Conservation (phyloP, 352 stramenopile genomes). For the Globisporangium emineosum region DNA sequence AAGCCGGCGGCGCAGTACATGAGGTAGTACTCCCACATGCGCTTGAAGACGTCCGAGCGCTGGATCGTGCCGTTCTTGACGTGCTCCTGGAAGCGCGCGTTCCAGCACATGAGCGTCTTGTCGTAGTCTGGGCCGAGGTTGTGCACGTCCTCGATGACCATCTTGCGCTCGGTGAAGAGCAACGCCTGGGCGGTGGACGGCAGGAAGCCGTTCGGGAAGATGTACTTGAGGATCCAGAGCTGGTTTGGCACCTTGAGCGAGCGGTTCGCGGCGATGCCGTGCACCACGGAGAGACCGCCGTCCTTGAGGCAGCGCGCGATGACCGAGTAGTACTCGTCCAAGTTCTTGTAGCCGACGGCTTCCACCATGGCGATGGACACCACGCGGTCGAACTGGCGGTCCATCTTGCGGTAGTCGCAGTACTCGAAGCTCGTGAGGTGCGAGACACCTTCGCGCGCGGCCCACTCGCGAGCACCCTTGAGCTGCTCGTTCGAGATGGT, state of each 20-base stretch:
- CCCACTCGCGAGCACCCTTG: conserved; percentile 80
- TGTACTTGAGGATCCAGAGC: conserved; percentile 90
- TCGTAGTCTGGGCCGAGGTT: conserved; percentile 88
- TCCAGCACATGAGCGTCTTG: conserved; percentile 89
- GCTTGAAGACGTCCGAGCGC: conserved; percentile 79
- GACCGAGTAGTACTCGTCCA: conserved; percentile 83
- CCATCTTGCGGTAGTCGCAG: conserved; percentile 89
- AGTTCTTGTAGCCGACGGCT: conserved; percentile 88
- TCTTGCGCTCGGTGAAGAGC: conserved; percentile 73
- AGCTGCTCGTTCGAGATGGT: conserved; percentile 90
- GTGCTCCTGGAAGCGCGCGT: conserved; percentile 83
- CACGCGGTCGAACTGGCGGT: conserved; percentile 83
- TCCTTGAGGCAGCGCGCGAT: conserved; percentile 84
- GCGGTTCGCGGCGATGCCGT: conserved; percentile 82
- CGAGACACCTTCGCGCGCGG: conserved; percentile 70
- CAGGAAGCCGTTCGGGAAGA: conserved; percentile 89
- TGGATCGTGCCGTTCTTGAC: conserved; percentile 72
- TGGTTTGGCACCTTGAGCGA: conserved; percentile 82
- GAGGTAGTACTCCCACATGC: conserved; percentile 91
- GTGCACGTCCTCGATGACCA: conserved; percentile 80
- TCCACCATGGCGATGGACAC: conserved; percentile 90
- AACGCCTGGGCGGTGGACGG: conserved; percentile 76
- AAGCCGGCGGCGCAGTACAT: conserved; percentile 90
- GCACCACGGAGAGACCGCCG: conserved; percentile 66
- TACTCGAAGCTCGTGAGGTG: conserved; percentile 88